Conservation (phyloP, 257 asterid species). For the Nicotiana paniculata region DNA sequence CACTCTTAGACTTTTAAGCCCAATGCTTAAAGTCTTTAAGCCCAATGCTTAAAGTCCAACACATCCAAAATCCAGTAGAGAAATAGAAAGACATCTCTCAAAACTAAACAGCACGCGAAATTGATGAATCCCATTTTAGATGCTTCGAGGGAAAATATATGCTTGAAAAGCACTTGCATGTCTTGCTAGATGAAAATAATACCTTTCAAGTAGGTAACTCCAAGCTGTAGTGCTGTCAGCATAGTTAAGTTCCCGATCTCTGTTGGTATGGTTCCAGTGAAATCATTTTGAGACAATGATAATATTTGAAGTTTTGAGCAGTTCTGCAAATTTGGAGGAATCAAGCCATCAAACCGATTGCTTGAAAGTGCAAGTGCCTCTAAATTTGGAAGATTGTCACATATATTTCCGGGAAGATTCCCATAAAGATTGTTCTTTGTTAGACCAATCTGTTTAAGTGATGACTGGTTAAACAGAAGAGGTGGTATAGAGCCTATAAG, state of each 20-base stretch:
- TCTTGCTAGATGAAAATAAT: background rate
- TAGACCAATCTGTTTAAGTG: background rate
- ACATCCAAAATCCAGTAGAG: too few species aligned
- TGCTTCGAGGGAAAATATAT: background rate
- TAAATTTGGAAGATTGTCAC: slow-evolving; percentile 14
- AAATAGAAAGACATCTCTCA: too few species aligned
- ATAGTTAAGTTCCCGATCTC: background rate
- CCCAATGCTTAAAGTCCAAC: too few species aligned
- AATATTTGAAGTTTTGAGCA: background rate
- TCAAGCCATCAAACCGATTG: slow-evolving; percentile 4
- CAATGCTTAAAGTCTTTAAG: too few species aligned
- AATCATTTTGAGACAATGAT: background rate
- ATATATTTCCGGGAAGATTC: slow-evolving; percentile 12
- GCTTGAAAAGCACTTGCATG: background rate
- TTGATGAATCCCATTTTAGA: background rate
- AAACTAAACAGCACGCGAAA: background rate
- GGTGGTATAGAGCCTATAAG: slow-evolving; percentile 19
- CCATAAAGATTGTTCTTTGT: slow-evolving; percentile 8
- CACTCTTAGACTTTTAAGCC: too few species aligned
- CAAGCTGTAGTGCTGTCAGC: background rate
- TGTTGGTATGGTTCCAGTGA: background rate
- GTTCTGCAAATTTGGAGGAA: slow-evolving; percentile 21
- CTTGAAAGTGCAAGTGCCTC: background rate
- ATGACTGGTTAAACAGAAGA: slow-evolving; percentile 7
- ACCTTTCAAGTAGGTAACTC: background rate